A percentile compares a stretch with the other conserved stretches of the same genome.
These are phyloP conservation scores for Phytophthora sp. DNA, from an alignment of 352 stramenopile species.

Conservation along the genomic window DNA sequence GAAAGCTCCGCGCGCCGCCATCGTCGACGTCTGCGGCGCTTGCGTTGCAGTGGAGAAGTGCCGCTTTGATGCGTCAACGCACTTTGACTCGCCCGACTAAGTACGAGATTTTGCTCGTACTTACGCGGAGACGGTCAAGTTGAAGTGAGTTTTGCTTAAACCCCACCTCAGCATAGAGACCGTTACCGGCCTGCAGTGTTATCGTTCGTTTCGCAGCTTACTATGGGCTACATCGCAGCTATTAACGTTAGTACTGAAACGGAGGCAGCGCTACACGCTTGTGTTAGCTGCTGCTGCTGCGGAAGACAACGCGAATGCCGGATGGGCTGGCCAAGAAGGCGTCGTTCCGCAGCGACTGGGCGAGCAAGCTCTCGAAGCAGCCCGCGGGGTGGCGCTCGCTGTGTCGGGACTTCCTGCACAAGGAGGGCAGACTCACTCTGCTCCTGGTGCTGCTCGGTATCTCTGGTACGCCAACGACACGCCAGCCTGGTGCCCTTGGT, in stretches of 20 bases:
- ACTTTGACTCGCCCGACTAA: too few species aligned
- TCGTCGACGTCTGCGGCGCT: constrained; percentile 1
- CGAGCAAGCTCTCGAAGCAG: constrained; percentile 45
- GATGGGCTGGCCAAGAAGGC: constrained; percentile 5
- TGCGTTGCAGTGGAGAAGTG: constrained; percentile 20
- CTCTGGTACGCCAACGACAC: constrained; percentile 45
- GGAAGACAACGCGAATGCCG: neutral
- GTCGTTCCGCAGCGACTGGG: constrained; percentile 43
- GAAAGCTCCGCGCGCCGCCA: constrained; percentile 60
- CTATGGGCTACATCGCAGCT: too few species aligned
- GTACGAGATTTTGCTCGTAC: too few species aligned
- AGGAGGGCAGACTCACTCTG: constrained; percentile 60
- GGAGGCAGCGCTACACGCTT: neutral
- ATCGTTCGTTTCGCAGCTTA: constrained; percentile 1
- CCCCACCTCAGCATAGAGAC: too few species aligned
- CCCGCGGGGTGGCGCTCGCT: constrained; percentile 33
- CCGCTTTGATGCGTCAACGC: constrained; percentile 26
- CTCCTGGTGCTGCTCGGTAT: constrained; percentile 58
- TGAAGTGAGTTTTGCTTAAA: too few species aligned
- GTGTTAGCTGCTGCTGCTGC: neutral
- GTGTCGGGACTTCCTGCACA: constrained; percentile 47
- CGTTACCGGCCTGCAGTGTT: too few species aligned
- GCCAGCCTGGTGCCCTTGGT: too few species aligned
- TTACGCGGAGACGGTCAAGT: constrained; percentile 13
- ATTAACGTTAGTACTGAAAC: constrained; percentile 5